Conservation (phyloP, 441 rosid species). For the Gossypium aridum region DNA sequence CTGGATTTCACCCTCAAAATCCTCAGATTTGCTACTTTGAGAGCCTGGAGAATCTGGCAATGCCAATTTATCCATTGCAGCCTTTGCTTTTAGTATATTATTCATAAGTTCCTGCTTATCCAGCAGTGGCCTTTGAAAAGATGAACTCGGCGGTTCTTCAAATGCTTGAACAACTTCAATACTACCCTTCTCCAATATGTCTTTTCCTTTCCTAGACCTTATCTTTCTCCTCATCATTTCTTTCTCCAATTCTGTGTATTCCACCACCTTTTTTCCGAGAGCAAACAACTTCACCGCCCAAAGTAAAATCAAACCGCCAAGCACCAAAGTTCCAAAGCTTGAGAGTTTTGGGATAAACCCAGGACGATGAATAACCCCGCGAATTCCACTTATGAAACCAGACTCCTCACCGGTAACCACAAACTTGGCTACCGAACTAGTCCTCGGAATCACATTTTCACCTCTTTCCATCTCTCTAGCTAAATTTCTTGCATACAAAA, state of each 20-base stretch:
- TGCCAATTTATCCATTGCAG: slow-evolving; percentile 25
- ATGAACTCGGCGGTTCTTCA: slow-evolving; percentile 19
- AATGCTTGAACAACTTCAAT: slow-evolving; percentile 46
- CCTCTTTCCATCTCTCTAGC: slow-evolving; percentile 69
- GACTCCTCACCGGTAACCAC: slow-evolving; percentile 34
- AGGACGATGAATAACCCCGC: slow-evolving; percentile 26
- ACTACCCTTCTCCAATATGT: slow-evolving; percentile 34
- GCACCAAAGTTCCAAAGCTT: slow-evolving; percentile 36
- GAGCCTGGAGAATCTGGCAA: slow-evolving; percentile 28
- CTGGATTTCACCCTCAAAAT: slow-evolving; percentile 35
- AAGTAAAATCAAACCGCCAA: slow-evolving; percentile 49
- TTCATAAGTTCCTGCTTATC: slow-evolving; percentile 51
- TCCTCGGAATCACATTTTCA: slow-evolving; percentile 49
- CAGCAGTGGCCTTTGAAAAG: slow-evolving; percentile 51
- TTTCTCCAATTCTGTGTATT: slow-evolving; percentile 59
- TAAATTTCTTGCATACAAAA: slow-evolving; percentile 48
- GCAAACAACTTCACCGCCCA: slow-evolving; percentile 44
- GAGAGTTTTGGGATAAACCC: slow-evolving; percentile 36
- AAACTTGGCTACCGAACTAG: slow-evolving; percentile 64
- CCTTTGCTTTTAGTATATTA: slow-evolving; percentile 41
- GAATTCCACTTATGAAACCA: slow-evolving; percentile 33
- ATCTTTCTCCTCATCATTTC: slow-evolving; percentile 86
- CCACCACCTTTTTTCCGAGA: slow-evolving; percentile 30
- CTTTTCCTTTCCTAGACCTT: slow-evolving; percentile 54
- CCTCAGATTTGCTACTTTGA: slow-evolving; percentile 22